Base-by-base conservation (phyloP, 192 early-diverging fungal species). In the Podila epigama region DNA sequence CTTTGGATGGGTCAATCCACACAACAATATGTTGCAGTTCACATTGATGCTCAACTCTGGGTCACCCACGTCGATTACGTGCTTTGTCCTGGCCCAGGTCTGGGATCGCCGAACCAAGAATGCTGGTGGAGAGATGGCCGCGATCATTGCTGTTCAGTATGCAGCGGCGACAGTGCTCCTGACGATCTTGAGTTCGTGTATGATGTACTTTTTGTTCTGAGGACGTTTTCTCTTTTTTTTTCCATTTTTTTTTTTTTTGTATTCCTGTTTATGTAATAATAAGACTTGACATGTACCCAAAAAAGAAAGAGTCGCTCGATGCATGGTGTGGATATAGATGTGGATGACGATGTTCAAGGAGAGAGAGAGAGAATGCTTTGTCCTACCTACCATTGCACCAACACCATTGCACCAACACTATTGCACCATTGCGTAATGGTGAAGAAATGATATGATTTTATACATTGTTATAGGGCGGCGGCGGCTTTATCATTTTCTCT, bases 201-300 rank as follows among this genome's bases (percentile, higher is more conserved):
- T 75, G 72, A 75, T 75, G 65, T 75, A 67, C 42, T 68, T 62
- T 51, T 63, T 75, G 60, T 75, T 75, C 35, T 75, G 58, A 60
- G 9, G 52, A 18, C 10, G 52, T n/a, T n/a, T 8, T 32, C 18
- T 22, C 34, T 40, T 56, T 52, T 12, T 52, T 55, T 39, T 56
- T 50, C 28, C 60, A 48, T 64, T 33, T 53, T 31, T 39, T 54
- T 58, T 58, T 48, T 58, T 42, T 20, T 32, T 5, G 22, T 51
- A 9, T 35, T 35, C 40, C 5, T 3, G 31, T 7, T 9, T 11
- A 25, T 28, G 42, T 5, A 12, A n/a, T n/a, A n/a, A n/a, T n/a
- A n/a, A n/a, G n/a, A n/a, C n/a, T n/a, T n/a, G n/a, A n/a, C n/a
- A n/a, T n/a, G n/a, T n/a, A n/a, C n/a, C n/a, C n/a, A n/a, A n/a